Evolutionary conservation across 345 rosid genomes (phyloP).

Genomic region (Euphorbia lathyris): DNA sequence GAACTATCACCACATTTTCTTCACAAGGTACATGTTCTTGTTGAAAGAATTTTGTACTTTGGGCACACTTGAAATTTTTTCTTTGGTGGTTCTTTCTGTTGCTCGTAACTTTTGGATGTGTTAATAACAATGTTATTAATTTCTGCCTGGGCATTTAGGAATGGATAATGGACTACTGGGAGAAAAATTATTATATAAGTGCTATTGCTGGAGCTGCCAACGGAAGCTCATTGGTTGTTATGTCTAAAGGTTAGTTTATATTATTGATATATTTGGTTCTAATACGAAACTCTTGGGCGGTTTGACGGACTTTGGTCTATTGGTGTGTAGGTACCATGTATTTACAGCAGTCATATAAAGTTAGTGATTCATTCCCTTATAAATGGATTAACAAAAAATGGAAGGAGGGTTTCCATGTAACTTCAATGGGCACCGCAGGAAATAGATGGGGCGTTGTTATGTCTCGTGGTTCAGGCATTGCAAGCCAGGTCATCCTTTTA

Average conservation of each 20-base stretch:
- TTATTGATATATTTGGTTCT: not conserved
- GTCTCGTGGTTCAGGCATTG: slow-evolving; percentile 88
- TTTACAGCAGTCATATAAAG: slow-evolving; percentile 94
- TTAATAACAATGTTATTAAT: not conserved
- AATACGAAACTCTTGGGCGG: not conserved
- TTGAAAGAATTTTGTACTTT: not conserved
- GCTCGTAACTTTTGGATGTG: not conserved
- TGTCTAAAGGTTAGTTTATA: slow-evolving; percentile 80
- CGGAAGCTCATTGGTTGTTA: slow-evolving; percentile 93
- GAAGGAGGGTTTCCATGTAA: slow-evolving; percentile 92
- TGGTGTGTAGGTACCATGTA: slow-evolving; percentile 58
- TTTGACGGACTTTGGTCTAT: not conserved
- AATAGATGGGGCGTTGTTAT: slow-evolving; percentile 92
- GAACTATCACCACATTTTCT: slow-evolving; percentile 78
- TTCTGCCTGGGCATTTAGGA: slow-evolving; percentile 47
- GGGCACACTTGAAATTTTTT: not conserved
- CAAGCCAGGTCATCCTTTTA: slow-evolving; percentile 61
- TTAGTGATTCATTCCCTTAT: slow-evolving; percentile 85
- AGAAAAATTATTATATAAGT: slow-evolving; percentile 88
- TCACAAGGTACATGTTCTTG: slow-evolving; percentile 58
- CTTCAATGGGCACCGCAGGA: slow-evolving; percentile 94
- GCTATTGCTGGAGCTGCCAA: slow-evolving; percentile 86
- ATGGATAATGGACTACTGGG: slow-evolving; percentile 99
- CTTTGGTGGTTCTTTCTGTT: not conserved
- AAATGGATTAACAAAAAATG: slow-evolving; percentile 98